Percentiles rank a stretch among this genome's conserved stretches.
These are phyloP conservation scores for Sarocladiaceae sp. DNA, from an alignment of 2,329 filamentous ascomycete species.

Conservation along the genomic window DNA sequence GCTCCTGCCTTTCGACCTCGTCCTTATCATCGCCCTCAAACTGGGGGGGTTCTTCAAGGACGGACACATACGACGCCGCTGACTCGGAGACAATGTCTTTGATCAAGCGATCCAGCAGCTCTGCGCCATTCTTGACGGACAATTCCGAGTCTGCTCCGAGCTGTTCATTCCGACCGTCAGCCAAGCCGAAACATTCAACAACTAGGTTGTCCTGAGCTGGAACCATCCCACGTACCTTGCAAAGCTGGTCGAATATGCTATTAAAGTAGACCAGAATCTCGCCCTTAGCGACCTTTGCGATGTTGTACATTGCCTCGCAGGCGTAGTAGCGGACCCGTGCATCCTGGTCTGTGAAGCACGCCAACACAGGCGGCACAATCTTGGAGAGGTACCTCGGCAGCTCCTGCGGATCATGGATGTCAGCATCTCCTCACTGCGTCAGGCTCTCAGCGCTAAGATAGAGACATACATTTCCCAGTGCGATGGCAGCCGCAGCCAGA, in stretches of 20 bases:
- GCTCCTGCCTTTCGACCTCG: conserved; percentile 31
- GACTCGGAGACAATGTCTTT: conserved; percentile 97
- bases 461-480: conserved; percentile 73
- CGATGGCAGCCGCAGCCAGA: conserved; percentile 90
- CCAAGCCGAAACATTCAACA: too few relatives aligned
- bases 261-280: conserved; percentile 98
- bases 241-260: conserved; percentile 93
- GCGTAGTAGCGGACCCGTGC: conserved; percentile 95
- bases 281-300: conserved; percentile 97
- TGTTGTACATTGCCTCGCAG: conserved; percentile 99
- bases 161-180: too few relatives aligned
- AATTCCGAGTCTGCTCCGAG: conserved; percentile 92
- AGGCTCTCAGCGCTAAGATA: neutral
- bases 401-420: conserved; percentile 51
- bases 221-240: too few relatives aligned
- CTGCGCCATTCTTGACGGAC: conserved; percentile 96
- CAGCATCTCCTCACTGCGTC: neutral
- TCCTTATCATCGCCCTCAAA: conserved; percentile 40
- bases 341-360: conserved; percentile 98
- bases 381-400: conserved; percentile 85
- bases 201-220: too few relatives aligned
- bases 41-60: conserved; percentile 58
- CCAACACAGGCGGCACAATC: conserved; percentile 92
- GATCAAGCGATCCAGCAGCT: conserved; percentile 86
- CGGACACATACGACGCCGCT: conserved; percentile 87